Conservation (phyloP, 2,329 filamentous ascomycete species). For the Triangularia verruculosa region DNA sequence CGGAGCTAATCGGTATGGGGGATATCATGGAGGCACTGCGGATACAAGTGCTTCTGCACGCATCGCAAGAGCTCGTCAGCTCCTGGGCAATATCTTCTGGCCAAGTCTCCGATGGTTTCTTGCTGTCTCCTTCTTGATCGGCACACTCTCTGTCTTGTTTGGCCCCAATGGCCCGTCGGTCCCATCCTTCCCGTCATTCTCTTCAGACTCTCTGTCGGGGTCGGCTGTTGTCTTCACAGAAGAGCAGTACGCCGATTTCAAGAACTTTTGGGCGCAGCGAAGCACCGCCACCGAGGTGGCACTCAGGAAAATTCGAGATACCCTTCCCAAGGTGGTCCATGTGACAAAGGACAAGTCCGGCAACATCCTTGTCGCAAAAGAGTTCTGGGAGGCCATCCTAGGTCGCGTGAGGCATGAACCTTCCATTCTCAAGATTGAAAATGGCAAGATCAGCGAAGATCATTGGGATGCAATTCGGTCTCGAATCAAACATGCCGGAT, state of each 20-base stretch:
- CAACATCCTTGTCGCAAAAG: conserved; percentile 51
- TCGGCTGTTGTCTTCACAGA: conserved; percentile 13
- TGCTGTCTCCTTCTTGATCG: background rate
- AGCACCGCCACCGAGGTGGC: conserved; percentile 35
- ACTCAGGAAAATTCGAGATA: conserved; percentile 43
- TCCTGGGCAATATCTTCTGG: background rate
- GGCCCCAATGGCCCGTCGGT: background rate
- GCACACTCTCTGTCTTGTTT: background rate
- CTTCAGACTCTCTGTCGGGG: background rate
- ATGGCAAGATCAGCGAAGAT: conserved; percentile 30
- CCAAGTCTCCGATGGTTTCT: background rate
- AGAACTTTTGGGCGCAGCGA: conserved; percentile 25
- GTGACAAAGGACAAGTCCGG: conserved; percentile 51
- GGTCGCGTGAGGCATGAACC: conserved; percentile 51
- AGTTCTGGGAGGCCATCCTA: conserved; percentile 64
- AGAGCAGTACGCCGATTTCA: conserved; percentile 28
- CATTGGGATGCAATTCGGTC: conserved; percentile 44
- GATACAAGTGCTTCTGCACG: background rate
- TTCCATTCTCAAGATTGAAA: conserved; percentile 44
- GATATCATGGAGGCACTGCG: too few relatives aligned
- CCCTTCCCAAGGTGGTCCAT: conserved; percentile 56
- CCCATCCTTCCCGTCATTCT: background rate
- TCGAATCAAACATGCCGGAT: conserved; percentile 38
- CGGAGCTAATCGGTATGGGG: background rate
- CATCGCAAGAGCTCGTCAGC: background rate